Percentiles rank a stretch among this genome's conserved stretches.
Conservation (phyloP, 768 basidiomycete species). For the Pisolithus sp. region DNA sequence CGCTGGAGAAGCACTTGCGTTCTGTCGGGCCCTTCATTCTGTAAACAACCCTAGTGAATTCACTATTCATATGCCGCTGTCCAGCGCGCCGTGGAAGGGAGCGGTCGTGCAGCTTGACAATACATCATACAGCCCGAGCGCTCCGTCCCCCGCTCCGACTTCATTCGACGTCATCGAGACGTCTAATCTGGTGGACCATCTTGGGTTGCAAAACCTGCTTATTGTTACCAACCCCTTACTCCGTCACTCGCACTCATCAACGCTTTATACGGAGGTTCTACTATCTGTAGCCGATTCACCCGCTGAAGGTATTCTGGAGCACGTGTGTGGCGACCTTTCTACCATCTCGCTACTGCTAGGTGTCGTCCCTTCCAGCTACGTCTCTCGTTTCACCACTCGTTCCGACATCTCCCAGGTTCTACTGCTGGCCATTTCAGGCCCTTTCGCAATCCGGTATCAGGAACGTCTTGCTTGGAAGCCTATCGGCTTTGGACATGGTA, state of each 20-base stretch:
- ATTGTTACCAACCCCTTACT: slow-evolving; percentile 19
- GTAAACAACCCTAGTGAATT: neutral
- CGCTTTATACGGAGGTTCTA: slow-evolving; percentile 25
- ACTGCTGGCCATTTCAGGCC: too few species aligned
- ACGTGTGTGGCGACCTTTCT: slow-evolving; percentile 23
- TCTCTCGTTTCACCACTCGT: slow-evolving; percentile 25
- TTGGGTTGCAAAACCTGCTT: slow-evolving; percentile 26
- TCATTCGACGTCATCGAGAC: slow-evolving; percentile 29
- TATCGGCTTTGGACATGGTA: neutral
- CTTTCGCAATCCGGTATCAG: too few species aligned
- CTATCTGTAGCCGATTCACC: slow-evolving; percentile 9
- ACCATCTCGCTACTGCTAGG: slow-evolving; percentile 23
- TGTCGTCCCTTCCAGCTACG: slow-evolving; percentile 17
- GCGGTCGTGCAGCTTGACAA: slow-evolving; percentile 18
- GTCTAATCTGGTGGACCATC: slow-evolving; percentile 26
- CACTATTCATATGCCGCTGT: slow-evolving; percentile 11
- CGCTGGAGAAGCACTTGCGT: slow-evolving; percentile 22
- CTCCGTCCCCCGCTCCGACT: slow-evolving; percentile 18
- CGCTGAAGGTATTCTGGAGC: slow-evolving; percentile 15
- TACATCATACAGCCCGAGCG: slow-evolving; percentile 12
- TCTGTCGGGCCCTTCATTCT: slow-evolving; percentile 22
- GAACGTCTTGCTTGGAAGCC: slow-evolving; percentile 23
- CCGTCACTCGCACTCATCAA: slow-evolving; percentile 14
- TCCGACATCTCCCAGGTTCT: slow-evolving; percentile 21
- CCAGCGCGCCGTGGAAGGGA: slow-evolving; percentile 18